Conservation (phyloP, 73 alveolate species). For the Paramecium primaurelia region DNA sequence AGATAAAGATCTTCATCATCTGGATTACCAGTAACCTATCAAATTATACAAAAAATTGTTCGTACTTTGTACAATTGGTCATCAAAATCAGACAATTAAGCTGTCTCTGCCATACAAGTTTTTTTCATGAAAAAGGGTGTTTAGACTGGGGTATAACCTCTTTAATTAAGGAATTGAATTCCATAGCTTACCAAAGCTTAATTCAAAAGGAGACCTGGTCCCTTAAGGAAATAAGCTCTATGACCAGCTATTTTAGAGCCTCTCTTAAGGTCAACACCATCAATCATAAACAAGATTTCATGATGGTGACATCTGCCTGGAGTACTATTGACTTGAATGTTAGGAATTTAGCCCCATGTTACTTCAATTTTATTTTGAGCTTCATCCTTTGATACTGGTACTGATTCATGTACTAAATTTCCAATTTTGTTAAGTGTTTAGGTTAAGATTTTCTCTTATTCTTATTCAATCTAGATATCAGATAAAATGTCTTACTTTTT, state of each 20-base stretch:
- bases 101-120: constrained; percentile 96
- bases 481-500: background rate
- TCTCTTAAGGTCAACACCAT: constrained; percentile 88
- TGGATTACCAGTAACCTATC: constrained; percentile 40
- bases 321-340: constrained; percentile 81
- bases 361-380: constrained; percentile 84
- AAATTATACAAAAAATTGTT: background rate
- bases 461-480: background rate
- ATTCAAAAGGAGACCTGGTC: constrained; percentile 95
- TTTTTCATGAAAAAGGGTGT: constrained; percentile 99
- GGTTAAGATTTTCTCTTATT: constrained; percentile 2
- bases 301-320: constrained; percentile 95
- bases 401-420: constrained; percentile 86
- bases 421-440: constrained; percentile 73
- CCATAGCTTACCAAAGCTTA: constrained; percentile 97
- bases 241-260: constrained; percentile 97
- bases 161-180: constrained; percentile 78
- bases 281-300: constrained; percentile 87
- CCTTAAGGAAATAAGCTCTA: constrained; percentile 97
- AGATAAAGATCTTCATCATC: constrained; percentile 84
- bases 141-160: constrained; percentile 93
- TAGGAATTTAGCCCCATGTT: constrained; percentile 90
- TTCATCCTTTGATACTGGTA: constrained; percentile 93
- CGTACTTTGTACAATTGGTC: constrained; percentile 95
- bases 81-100: constrained; percentile 98